Evolutionary conservation across 1,284 basidiomycete genomes (phyloP).

Genomic region (Marasmius sp.): DNA sequence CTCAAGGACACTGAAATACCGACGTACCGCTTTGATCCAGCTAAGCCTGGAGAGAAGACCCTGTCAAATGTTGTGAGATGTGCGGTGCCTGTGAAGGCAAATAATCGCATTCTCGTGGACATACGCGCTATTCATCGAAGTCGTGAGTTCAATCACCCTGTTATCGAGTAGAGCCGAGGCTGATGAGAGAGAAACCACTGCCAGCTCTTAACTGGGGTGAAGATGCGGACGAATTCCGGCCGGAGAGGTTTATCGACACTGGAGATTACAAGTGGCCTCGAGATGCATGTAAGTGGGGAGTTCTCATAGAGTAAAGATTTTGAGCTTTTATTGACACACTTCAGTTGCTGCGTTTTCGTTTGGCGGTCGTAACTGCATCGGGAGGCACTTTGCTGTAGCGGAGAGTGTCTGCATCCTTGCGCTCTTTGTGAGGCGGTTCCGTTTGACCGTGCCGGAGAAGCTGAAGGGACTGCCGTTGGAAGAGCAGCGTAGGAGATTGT

Average conservation of each 20-base stretch:
- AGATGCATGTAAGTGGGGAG: neutral
- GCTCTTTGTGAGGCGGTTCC: constrained; percentile 24
- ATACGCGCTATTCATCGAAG: neutral
- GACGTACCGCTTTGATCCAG: neutral
- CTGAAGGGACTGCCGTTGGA: neutral
- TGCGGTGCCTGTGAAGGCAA: neutral
- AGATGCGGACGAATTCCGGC: neutral
- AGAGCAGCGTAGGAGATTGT: neutral
- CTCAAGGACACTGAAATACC: neutral
- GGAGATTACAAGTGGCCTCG: neutral
- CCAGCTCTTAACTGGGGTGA: neutral
- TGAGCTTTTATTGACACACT: constrained; percentile 11
- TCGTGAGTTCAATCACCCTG: neutral
- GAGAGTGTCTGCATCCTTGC: constrained; percentile 37
- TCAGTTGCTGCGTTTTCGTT: constrained; percentile 39
- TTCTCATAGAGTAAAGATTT: neutral
- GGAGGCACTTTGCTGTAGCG: constrained; percentile 36
- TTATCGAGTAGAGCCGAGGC: neutral
- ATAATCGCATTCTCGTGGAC: neutral
- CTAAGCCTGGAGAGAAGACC: neutral
- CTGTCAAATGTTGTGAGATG: neutral
- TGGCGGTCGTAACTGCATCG: constrained; percentile 45
- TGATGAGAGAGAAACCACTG: neutral
- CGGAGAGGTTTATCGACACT: neutral
- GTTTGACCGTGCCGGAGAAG: neutral